phyloP scores from a whole-genome alignment of 2,329 filamentous ascomycete species.

The Fusarium miscanthi region DNA sequence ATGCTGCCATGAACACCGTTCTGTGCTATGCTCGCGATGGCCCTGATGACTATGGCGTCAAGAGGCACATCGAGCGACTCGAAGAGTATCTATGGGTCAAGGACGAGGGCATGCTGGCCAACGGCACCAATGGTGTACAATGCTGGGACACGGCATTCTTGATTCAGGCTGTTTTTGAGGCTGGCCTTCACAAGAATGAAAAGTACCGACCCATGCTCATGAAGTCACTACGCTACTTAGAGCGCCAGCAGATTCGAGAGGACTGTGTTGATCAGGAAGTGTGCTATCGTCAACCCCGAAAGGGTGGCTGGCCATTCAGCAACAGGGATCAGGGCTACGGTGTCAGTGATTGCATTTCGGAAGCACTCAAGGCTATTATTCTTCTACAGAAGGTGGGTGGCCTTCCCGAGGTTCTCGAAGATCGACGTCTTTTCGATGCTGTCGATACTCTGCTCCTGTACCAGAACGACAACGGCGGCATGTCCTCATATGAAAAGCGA shows the following conservation, averaged over 20 bases:
- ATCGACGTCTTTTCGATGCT: slow-evolving; percentile 84
- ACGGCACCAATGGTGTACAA: slow-evolving; percentile 98
- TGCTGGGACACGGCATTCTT: slow-evolving; percentile 95
- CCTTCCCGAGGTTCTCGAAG: slow-evolving; percentile 79
- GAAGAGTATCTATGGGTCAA: slow-evolving; percentile 94
- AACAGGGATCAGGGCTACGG: slow-evolving; percentile 93
- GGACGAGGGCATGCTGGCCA: slow-evolving; percentile 89
- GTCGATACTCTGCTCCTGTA: slow-evolving; percentile 92
- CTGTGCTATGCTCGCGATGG: slow-evolving; percentile 88
- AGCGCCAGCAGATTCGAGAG: slow-evolving; percentile 89
- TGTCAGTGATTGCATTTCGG: slow-evolving; percentile 93
- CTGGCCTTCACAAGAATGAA: slow-evolving; percentile 79
- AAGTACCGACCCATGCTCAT: slow-evolving; percentile 86
- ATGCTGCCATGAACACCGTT: slow-evolving; percentile 89
- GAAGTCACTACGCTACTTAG: slow-evolving; percentile 85
- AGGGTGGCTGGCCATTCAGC: slow-evolving; percentile 97
- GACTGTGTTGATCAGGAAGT: slow-evolving; percentile 80
- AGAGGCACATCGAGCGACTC: slow-evolving; percentile 81
- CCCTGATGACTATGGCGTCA: slow-evolving; percentile 75
- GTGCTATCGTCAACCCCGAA: slow-evolving; percentile 90
- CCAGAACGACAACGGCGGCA: slow-evolving; percentile 87
- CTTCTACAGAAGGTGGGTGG: slow-evolving; percentile 82
- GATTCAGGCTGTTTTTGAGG: slow-evolving; percentile 83
- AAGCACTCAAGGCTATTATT: slow-evolving; percentile 88
- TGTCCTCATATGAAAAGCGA: slow-evolving; percentile 88